Base-by-base conservation (phyloP, 768 basidiomycete genomes). In the Amanita molliuscula region DNA sequence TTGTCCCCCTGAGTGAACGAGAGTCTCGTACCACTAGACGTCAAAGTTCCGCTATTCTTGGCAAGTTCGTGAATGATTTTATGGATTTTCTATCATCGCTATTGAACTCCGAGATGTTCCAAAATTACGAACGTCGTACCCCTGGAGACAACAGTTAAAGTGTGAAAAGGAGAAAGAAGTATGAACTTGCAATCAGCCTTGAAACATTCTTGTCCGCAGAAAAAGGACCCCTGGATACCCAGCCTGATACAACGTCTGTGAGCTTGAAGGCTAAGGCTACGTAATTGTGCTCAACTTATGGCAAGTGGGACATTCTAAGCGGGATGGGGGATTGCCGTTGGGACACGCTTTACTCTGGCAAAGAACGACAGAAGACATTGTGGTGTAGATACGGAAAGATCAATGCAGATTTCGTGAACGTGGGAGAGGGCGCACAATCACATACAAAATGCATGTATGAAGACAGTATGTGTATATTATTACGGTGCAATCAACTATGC, bases 121-220 rank as follows among this genome's bases (percentile, higher is more conserved):
- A 34, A 23, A 13, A 41, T 21, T 13, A 29, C 20, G 40, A 40
- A 42, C 48, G 41, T 59, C 65, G 50, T 52, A 66, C 72, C 70
- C 72, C 71, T 72, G 56, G 48, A 51, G 40, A 50, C 50, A 52
- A 35, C 44, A 52, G 16, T 41, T 21, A 53, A 53, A 40, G 51
- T 55, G 48, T 43, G 55, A 38, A 10, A 28, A 54, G 13, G 42
- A 51, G 21, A 38, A 40, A 47, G 34, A 38, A 15, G 31, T 42
- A 15, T 44, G 48, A 44, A 74, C 92, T 72, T 65, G 94, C 95
- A 98, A 65, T 79, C 84, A 42, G 82, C 77, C 67, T 96, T 97
- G 79, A 97, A 97, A 68, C 95, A 98, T 45, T 88, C 90, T 66
- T 98, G 95, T 21, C 83, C 81, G 56, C 95, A 97, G 68, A 94